Evolutionary conservation across 352 stramenopile species (phyloP), one percentile per base, ranked within the genome.

Genomic region (Phytopythium chamaehyphon): DNA sequence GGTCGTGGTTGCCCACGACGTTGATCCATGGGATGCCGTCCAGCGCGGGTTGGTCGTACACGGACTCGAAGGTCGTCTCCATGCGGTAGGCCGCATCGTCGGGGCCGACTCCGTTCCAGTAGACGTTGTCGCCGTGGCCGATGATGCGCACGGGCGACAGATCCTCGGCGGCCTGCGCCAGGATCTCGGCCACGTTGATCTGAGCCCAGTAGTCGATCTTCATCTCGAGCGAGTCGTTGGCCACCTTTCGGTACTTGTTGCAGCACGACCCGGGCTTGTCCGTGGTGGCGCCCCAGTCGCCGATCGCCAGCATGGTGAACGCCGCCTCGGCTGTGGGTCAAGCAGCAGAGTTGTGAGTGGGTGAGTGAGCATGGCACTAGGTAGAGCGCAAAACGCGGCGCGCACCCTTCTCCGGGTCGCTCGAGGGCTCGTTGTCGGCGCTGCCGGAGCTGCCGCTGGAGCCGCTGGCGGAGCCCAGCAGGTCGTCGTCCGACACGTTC

Each of bases 141-240:
- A 94, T 89, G 51, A 94, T 77, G 15, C 72, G 66, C 26, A 65
- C 55, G 0, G 83, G 81, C 51, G 87, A 89, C 49, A 90, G 72
- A 14, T 75, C 76, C 1, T 61, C 73, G 0, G 83, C 83, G n/a
- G 76, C 84, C 55, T 90, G 62, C 18, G 73, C 64, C 5, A 94
- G 50, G 58, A 94, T 86, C 59, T 90, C 80, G 14, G 78, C 83
- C 38, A 94, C 72, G 61, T 89, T 90, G 47, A 91, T 86, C 64
- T 94, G 81, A 3, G 83, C 73, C 72, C 79, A 90, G 67, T 90
- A 94, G 61, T 94, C 83, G 38, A 84, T 91, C 61, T 94, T 94
- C 69, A 85, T 85, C 53, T 88, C 81, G 26, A 94, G 64, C 60
- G 83, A 88, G 57, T 90, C 82, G 52, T 76, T 70, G 15, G 73